Conservation (phyloP, 1,284 basidiomycete genomes). For the Marasmius sp. region DNA sequence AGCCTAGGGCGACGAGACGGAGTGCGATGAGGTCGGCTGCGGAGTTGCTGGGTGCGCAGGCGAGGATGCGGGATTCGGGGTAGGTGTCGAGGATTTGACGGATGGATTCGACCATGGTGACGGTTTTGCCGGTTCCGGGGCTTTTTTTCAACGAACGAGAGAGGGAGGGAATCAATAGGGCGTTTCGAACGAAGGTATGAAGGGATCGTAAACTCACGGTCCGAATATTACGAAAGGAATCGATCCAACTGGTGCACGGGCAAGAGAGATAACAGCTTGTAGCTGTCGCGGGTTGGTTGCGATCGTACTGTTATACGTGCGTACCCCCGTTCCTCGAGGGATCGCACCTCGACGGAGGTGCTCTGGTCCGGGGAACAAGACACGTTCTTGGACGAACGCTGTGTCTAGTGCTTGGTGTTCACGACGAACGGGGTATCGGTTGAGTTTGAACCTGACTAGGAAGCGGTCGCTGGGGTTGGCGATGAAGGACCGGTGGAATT, state of each 20-base stretch:
- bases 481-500: conserved; percentile 50
- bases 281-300: conserved; percentile 49
- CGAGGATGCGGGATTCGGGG: conserved; percentile 50
- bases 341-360: conserved; percentile 2
- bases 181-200: background rate
- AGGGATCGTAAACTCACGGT: conserved; percentile 51
- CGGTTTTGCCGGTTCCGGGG: conserved; percentile 57
- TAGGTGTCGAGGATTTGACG: conserved; percentile 48
- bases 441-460: conserved; percentile 57
- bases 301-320: conserved; percentile 44
- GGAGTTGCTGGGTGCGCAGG: conserved; percentile 65
- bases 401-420: conserved; percentile 53
- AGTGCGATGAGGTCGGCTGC: conserved; percentile 55
- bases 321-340: background rate
- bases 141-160: background rate
- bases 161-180: too few relatives aligned
- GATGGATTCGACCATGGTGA: conserved; percentile 67
- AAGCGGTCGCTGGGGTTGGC: conserved; percentile 30
- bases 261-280: conserved; percentile 53
- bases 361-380: conserved; percentile 12
- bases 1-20: conserved; percentile 33
- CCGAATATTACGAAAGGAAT: conserved; percentile 65
- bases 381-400: conserved; percentile 19
- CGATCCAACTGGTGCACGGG: conserved; percentile 42
- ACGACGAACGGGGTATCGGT: conserved; percentile 49